A percentile compares a stretch with the other conserved stretches of the same genome.
phyloP scores from a whole-genome alignment of 805 yeast species.

The Henningerozyma blattae region DNA sequence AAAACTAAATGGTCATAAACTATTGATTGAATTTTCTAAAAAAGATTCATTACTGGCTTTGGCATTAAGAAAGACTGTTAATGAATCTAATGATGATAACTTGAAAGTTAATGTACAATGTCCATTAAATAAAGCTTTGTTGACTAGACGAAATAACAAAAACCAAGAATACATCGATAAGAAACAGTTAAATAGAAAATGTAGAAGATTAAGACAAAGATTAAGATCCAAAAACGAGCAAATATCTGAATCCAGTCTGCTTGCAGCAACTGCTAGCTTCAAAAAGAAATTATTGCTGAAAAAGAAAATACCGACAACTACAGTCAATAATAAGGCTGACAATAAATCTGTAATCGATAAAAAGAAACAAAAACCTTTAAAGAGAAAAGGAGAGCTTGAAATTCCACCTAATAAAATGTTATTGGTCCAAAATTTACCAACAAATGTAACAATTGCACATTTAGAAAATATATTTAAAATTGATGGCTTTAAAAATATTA shows the following conservation, averaged over 20 bases:
- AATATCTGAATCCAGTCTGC: no score
- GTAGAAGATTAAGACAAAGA: conserved; percentile 16
- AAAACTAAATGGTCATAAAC: conserved; percentile 10
- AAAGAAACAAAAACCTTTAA: conserved; percentile 4
- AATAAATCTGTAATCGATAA: conserved; percentile 1
- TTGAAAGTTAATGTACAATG: no score
- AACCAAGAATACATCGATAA: conserved; percentile 1
- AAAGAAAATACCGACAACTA: not conserved
- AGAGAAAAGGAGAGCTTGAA: conserved; percentile 3
- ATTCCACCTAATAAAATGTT: conserved; percentile 61
- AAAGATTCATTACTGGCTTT: conserved; percentile 15
- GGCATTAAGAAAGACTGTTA: conserved; percentile 4
- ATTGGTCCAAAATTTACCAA: conserved; percentile 54
- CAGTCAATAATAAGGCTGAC: not conserved
- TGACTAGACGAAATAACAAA: no score
- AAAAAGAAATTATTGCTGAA: conserved; percentile 2
- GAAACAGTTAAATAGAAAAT: conserved; percentile 8
- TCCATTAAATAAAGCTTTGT: conserved; percentile 1
- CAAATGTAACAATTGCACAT: conserved; percentile 27
- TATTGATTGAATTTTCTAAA: conserved; percentile 12
- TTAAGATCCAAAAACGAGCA: conserved; percentile 15
- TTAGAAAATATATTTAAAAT: conserved; percentile 36
- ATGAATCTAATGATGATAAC: conserved; percentile 6
- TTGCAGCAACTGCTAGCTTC: conserved; percentile 7
- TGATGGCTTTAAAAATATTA: conserved; percentile 53